phyloP scores from a whole-genome alignment of 2,329 filamentous ascomycete genomes.

The Thielaviopsis ethacetica region DNA sequence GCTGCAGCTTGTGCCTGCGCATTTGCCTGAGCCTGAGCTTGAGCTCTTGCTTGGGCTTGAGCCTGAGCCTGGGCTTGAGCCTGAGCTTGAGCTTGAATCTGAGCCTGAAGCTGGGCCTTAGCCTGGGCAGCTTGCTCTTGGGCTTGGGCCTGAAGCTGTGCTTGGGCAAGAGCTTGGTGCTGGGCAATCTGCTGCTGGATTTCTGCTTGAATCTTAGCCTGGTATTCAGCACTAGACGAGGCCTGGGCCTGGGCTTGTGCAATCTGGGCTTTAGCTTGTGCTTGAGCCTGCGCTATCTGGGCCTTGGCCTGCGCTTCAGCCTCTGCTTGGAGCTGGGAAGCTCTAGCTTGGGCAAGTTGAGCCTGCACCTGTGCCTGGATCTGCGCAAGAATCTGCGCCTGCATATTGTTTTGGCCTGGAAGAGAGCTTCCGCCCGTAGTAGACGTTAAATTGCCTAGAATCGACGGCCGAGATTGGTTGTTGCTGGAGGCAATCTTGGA shows the following conservation, averaged over 20 bases:
- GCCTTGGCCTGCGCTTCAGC: slow-evolving; percentile 5
- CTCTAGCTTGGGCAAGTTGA: slow-evolving; percentile 14
- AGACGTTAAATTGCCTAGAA: slow-evolving; percentile 10
- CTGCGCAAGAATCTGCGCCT: slow-evolving; percentile 9
- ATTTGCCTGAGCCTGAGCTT: slow-evolving; percentile 14
- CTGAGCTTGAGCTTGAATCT: slow-evolving; percentile 13
- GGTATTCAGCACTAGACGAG: neutral
- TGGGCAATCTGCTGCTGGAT: slow-evolving; percentile 7
- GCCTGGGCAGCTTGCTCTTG: slow-evolving; percentile 14
- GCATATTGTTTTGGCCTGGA: slow-evolving; percentile 7
- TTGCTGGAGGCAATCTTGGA: slow-evolving; percentile 13
- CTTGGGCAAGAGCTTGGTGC: slow-evolving; percentile 8
- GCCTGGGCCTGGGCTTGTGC: slow-evolving; percentile 9
- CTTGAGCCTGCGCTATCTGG: slow-evolving; percentile 9
- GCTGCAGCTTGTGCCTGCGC: slow-evolving; percentile 12
- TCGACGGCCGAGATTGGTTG: slow-evolving; percentile 14
- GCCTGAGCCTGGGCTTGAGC: slow-evolving; percentile 9
- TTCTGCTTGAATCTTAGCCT: slow-evolving; percentile 9
- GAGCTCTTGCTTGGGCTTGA: neutral
- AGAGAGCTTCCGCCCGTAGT: neutral
- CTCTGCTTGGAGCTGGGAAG: slow-evolving; percentile 7
- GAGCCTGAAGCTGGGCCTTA: slow-evolving; percentile 14
- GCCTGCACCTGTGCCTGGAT: slow-evolving; percentile 23
- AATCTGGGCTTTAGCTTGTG: slow-evolving; percentile 9
- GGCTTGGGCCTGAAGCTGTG: slow-evolving; percentile 8